Base-by-base conservation (phyloP, 2,329 filamentous ascomycete genomes). In the Cercospora nicotianae region DNA sequence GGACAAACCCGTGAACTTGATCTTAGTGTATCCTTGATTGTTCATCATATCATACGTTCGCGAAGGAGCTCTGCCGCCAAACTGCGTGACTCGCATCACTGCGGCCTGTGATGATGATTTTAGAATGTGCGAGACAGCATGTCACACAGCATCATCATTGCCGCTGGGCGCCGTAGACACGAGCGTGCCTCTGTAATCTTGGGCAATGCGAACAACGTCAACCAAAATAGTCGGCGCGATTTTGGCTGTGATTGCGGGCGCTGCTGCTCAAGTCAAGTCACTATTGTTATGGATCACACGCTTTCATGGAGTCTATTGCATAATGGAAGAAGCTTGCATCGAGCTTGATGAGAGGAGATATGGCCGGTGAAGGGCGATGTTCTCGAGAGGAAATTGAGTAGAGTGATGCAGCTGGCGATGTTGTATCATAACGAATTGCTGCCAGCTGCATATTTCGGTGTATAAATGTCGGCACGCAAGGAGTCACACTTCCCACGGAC, bases 401-500 rank as follows among this genome's bases (percentile, higher is more conserved):
- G 33, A 39, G 5, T 39, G 5, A 3, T 39, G 33, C 9, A 18
- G 42, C 18, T 48, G 2, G 42, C 42, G 3, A 20, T 8, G 12
- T 16, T 28, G 48, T 28, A 53, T 5, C 5, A 30, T 28, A 23
- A 18, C 18, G 26, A 16, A 5, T n/a, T 53, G 12, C 12, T n/a
- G 23, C 45, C 16, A 53, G 23, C 23, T 53, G 48, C 3, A 3
- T 5, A 7, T 59, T 9, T 59, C 13, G 5, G 1, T 13, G n/a
- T 16, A 16, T 13, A 12, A 13, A 72, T 75, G 73, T 76, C 68
- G 74, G 74, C 66, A 72, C 72, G 71, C 75, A 73, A 72, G 74
- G 75, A 76, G 75, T 73, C 75, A 75, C 73, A 75, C 71, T 71
- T 73, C 71, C 73, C 71, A 74, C 51, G 53, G 65, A 64, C 42